Evolutionary conservation across 2,329 filamentous ascomycete species (phyloP), one percentile per base, ranked within the genome.

Genomic region (Verticillium zaregamsianum): DNA sequence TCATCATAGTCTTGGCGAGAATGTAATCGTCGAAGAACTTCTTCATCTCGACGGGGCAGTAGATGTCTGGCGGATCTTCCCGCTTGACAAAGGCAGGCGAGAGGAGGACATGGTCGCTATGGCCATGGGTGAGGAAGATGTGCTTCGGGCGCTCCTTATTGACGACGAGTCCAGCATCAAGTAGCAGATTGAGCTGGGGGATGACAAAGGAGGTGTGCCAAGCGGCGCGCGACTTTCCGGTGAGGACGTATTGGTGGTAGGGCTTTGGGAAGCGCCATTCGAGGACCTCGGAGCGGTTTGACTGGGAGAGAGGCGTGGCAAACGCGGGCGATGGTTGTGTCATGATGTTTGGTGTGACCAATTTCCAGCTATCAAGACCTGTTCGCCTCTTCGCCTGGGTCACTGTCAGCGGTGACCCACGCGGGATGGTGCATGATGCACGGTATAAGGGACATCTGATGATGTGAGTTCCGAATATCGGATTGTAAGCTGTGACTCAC

Each of bases 121-220:
- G 80, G 56, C 80, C 80, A 63, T 82, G 80, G 0, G 80, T 82
- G 57, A 82, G 68, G 64, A 82, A 82, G 63, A 82, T 73, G 68
- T 82, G 80, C 57, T 80, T 81, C 0, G 80, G 80, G 0, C 80
- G 74, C 2, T 72, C 66, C 33, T 75, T 76, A 70, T 80, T 81
- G 67, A 82, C 75, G 60, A 72, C 70, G 45, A 82, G 72, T 2
- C 80, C 80, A 2, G 80, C 79, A 67, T 82, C 80, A 37, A 82
- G 78, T 4, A 82, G 76, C 31, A 82, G 72, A 62, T 81, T 79
- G 58, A 82, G 77, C 64, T 81, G 77, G 1, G 80, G 80, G 58
- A 82, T 76, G 55, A 82, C 70, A 62, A 82, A 82, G 5, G 79
- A 81, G 2, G 80, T 82, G 68, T 82, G 79, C 80, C 80, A 82